These are phyloP conservation scores for Cicer yamashitae DNA, from an alignment of 306 rosid genomes.

Conservation along the genomic window DNA sequence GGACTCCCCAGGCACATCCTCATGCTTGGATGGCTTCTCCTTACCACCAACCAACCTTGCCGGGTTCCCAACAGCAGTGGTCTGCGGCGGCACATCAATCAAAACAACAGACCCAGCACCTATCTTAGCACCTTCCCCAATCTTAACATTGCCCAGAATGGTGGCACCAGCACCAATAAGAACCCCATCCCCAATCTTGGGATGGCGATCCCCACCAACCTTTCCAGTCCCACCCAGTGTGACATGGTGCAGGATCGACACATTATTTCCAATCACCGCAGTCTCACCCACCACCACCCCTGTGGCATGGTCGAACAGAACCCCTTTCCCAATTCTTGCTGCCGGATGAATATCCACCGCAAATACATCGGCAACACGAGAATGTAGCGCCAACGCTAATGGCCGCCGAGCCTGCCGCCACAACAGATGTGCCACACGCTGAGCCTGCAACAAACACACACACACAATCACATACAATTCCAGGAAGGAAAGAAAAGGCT, in stretches of 20 bases:
- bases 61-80: conserved; percentile 85
- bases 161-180: conserved; percentile 97
- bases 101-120: conserved; percentile 95
- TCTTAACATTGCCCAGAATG: conserved; percentile 78
- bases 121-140: conserved; percentile 90
- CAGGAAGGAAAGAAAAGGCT: neutral
- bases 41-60: conserved; percentile 94
- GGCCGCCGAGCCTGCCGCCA: conserved; percentile 86
- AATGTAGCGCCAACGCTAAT: conserved; percentile 81
- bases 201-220: conserved; percentile 87
- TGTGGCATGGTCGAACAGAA: conserved; percentile 87
- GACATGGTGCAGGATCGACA: conserved; percentile 90
- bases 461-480: conserved; percentile 8
- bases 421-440: conserved; percentile 78
- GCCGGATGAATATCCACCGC: conserved; percentile 97
- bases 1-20: conserved; percentile 93
- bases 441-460: conserved; percentile 61
- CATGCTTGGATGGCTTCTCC: conserved; percentile 72
- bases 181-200: conserved; percentile 92
- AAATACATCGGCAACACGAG: conserved; percentile 81
- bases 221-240: conserved; percentile 98
- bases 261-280: conserved; percentile 91
- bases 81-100: conserved; percentile 78
- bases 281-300: conserved; percentile 98
- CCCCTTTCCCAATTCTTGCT: conserved; percentile 80